These are phyloP conservation scores for Citrus australasica DNA, from an alignment of 345 rosid species.

Conservation along the genomic window DNA sequence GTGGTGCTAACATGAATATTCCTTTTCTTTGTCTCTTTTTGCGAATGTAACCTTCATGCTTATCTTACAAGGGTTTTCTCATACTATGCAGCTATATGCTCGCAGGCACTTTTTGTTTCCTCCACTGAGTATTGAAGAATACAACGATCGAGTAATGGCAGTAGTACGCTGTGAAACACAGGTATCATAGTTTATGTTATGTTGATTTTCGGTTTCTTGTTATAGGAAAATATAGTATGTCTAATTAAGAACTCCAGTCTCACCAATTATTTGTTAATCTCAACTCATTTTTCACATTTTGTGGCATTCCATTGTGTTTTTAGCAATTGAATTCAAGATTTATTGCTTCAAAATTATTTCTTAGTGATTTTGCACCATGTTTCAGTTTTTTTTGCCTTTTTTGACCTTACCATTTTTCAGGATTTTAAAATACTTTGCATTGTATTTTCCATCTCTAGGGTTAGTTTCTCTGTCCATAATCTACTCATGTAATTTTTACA, in stretches of 20 bases:
- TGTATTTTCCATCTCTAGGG: neutral
- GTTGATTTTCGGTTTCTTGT: neutral
- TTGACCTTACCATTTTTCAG: no score
- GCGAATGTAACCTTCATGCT: neutral
- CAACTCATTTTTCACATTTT: neutral
- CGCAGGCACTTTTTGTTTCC: constrained; percentile 88
- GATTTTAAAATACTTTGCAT: neutral
- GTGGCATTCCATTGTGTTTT: neutral
- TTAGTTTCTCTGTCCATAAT: neutral
- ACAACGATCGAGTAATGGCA: constrained; percentile 69
- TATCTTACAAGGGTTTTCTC: constrained; percentile 20
- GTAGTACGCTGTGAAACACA: constrained; percentile 95
- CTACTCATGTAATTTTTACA: neutral
- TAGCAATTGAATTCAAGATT: neutral
- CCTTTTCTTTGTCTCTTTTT: neutral
- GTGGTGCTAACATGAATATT: neutral
- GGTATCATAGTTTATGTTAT: constrained; percentile 26
- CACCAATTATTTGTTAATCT: neutral
- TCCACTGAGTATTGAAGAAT: constrained; percentile 72
- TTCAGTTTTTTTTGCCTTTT: no score
- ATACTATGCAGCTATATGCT: constrained; percentile 63
- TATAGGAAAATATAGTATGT: neutral
- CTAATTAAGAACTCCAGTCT: neutral
- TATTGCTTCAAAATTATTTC: neutral
- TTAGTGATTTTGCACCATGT: neutral